A percentile compares a stretch with the other conserved stretches of the same genome.
These are phyloP conservation scores for Dactylellina cionopaga DNA, from an alignment of 2,329 filamentous ascomycete genomes.

Conservation along the genomic window DNA sequence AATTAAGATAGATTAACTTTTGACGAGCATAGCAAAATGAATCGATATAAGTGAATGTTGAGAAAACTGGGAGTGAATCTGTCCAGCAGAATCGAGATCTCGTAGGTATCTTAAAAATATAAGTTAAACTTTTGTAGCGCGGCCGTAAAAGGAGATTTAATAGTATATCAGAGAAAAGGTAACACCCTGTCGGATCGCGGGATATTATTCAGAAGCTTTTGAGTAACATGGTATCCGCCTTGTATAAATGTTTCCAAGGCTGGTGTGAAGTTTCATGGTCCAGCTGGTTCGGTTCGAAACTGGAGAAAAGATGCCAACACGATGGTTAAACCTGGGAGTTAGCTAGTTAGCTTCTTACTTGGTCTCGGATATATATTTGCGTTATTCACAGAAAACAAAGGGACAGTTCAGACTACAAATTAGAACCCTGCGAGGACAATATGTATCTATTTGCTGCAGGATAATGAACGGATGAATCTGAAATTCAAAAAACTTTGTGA, in stretches of 20 bases:
- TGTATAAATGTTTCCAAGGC: conserved; percentile 8
- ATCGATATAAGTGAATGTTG: neutral
- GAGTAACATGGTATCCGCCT: conserved; percentile 29
- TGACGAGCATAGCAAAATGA: conserved; percentile 28
- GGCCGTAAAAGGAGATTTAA: conserved; percentile 17
- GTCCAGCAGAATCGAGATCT: conserved; percentile 31
- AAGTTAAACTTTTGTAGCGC: conserved; percentile 3
- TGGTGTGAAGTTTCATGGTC: conserved; percentile 26
- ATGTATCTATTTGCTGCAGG: conserved; percentile 5
- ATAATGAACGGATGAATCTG: conserved; percentile 16
- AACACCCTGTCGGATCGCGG: neutral
- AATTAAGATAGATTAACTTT: conserved; percentile 7
- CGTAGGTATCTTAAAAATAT: neutral
- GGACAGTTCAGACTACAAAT: conserved; percentile 46
- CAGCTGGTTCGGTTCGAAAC: conserved; percentile 34
- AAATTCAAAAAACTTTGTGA: conserved; percentile 38
- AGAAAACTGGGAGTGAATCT: conserved; percentile 11
- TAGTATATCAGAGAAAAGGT: conserved; percentile 6
- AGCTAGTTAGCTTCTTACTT: conserved; percentile 20
- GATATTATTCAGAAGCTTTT: conserved; percentile 12
- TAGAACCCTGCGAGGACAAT: conserved; percentile 36
- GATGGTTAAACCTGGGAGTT: too few species aligned
- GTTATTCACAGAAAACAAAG: conserved; percentile 34
- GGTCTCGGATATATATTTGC: conserved; percentile 26
- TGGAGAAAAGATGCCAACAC: conserved; percentile 35